These are phyloP conservation scores for Rubia balearica DNA, from an alignment of 305 asterid genomes.

Conservation along the genomic window DNA sequence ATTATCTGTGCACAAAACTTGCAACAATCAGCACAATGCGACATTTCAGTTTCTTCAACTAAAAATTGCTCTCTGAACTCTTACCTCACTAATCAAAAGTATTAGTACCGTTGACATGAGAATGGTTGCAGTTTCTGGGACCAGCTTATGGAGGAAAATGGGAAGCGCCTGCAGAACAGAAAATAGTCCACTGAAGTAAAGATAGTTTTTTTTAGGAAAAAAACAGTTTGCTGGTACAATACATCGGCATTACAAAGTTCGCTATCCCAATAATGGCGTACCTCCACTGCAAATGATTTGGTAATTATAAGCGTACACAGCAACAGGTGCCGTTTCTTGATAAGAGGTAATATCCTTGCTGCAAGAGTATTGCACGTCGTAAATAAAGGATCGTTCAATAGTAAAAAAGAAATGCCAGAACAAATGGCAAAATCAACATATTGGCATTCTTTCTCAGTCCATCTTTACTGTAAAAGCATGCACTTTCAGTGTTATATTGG, in stretches of 20 bases:
- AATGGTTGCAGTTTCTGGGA: constrained; percentile 61
- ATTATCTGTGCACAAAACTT: constrained; percentile 40
- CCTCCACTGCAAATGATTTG: constrained; percentile 96
- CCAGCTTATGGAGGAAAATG: constrained; percentile 51
- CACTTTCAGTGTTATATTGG: neutral
- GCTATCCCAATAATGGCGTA: constrained; percentile 13
- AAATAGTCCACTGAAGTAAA: neutral
- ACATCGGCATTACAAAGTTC: neutral
- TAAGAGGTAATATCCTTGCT: constrained; percentile 71
- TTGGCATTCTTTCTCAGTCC: neutral
- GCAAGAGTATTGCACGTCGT: constrained; percentile 15
- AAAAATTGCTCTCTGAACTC: neutral
- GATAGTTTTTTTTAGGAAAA: neutral
- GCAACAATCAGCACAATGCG: neutral
- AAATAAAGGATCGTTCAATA: neutral
- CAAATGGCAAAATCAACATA: neutral
- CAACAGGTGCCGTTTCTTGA: constrained; percentile 68
- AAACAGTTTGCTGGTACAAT: too few species aligned
- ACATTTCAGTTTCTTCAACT: neutral
- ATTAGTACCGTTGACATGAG: constrained; percentile 67
- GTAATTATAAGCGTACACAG: constrained; percentile 75
- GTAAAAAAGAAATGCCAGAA: neutral
- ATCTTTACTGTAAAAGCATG: neutral
- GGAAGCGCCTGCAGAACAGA: constrained; percentile 67
- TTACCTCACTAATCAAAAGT: constrained; percentile 79